Base-by-base conservation (phyloP, 495 filamentous ascomycete genomes). In the Polyplosphaeria fusca region DNA sequence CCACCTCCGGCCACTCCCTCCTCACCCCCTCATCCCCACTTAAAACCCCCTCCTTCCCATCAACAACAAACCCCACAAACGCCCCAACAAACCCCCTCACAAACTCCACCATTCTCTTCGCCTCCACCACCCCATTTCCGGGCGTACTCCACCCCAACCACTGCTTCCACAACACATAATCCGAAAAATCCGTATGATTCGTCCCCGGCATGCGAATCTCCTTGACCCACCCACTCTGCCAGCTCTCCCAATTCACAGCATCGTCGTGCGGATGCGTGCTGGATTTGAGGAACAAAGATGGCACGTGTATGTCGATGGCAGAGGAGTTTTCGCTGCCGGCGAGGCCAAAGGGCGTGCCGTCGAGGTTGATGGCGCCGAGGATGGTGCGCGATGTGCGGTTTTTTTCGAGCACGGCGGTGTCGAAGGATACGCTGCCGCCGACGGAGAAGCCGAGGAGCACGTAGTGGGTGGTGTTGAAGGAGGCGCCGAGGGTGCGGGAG, bases 371-470 rank as follows among this genome's bases (percentile, higher is more conserved):
- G 1, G 76, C 79, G 1, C 70, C 79, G 0, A 54, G 38, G 43
- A 82, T 16, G 25, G 9, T 2, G 2, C 16, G 38, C 4, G 9
- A 20, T 3, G 39, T 32, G 24, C 19, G 39, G 4, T 54, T 32
- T 0, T 71, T 68, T 16, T 53, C 45, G 5, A 58, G 46, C 2
- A 66, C 41, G 61, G 77, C 66, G 3, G 71, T 63, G 14, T 66
- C 52, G 1, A 77, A 72, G 1, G 78, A 62, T 5, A 79, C 64
- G 1, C 73, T 73, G n/a, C 79, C 80, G 24, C 80, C 78, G 4
- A 82, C 60, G 0, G 80, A 81, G 48, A 81, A 78, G 0, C 80
- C 79, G 19, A 50, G 44, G 24, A 43, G 18, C 12, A 38, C 35
- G 24, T 51, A 51, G 26, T 58, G 54, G 23, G 48, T 47, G 2